Percentiles rank a stretch among this genome's conserved stretches.
Conservation (phyloP, 371 early-diverging fungal genomes). For the Umbelopsis sp. region DNA sequence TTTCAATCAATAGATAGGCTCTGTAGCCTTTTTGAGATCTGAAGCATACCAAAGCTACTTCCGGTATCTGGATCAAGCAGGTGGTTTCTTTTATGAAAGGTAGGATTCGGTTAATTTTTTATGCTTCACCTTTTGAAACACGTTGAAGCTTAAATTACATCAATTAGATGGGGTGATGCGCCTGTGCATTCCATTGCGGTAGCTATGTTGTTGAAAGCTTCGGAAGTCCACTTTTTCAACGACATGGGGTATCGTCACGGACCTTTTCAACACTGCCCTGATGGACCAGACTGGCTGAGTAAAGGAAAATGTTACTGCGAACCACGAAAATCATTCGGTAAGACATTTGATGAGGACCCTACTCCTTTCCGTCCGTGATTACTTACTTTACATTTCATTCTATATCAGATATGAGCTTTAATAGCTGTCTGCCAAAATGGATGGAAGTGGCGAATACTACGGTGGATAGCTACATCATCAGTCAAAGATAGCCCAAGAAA, state of each 20-base stretch:
- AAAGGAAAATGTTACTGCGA: constrained; percentile 54
- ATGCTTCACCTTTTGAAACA: background rate
- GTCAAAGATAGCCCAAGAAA: background rate
- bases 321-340: constrained; percentile 39
- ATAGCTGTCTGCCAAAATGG: constrained; percentile 8
- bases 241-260: constrained; percentile 82
- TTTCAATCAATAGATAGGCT: constrained; percentile 60
- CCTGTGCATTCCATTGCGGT: constrained; percentile 91
- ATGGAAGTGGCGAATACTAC: background rate
- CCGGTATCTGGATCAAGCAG: constrained; percentile 77
- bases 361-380: background rate
- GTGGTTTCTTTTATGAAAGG: constrained; percentile 72
- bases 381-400: too few relatives aligned
- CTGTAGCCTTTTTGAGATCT: constrained; percentile 76
- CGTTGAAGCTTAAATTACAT: background rate
- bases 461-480: background rate
- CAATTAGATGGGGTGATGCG: constrained; percentile 88
- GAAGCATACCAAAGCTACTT: constrained; percentile 76
- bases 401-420: background rate
- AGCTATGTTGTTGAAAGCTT: constrained; percentile 63
- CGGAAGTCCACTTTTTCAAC: constrained; percentile 88
- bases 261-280: constrained; percentile 72
- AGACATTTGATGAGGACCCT: background rate
- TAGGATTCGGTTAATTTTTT: background rate
- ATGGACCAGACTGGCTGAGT: constrained; percentile 27